Conservation (phyloP, 176 grass and related monocot genomes). For the Bothriochloa decipiens region DNA sequence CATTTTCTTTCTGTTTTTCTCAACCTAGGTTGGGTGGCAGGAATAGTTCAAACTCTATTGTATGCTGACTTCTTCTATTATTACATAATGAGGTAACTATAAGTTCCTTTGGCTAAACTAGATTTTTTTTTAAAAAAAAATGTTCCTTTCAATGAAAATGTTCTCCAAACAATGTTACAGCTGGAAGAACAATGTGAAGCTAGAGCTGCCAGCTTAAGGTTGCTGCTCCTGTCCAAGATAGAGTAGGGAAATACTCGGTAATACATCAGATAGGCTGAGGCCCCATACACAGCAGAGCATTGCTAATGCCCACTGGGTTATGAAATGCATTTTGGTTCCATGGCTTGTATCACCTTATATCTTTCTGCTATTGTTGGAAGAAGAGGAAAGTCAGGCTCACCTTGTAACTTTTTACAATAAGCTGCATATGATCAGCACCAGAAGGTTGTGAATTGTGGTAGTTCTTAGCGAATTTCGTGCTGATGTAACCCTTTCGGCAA, state of each 20-base stretch:
- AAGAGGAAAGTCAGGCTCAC: constrained; percentile 19
- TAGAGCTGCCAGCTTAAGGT: constrained; percentile 83
- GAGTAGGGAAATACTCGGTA: constrained; percentile 40
- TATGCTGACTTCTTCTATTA: constrained; percentile 99
- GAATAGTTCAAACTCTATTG: constrained; percentile 78
- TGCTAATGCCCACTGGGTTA: not conserved
- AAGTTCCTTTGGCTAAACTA: not conserved
- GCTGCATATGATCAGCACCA: constrained; percentile 7
- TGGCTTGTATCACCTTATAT: constrained; percentile 30
- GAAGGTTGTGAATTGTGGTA: constrained; percentile 6
- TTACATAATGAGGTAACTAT: constrained; percentile 90
- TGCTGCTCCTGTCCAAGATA: constrained; percentile 35
- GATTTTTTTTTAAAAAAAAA: not conserved
- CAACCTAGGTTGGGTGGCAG: constrained; percentile 78
- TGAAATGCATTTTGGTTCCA: constrained; percentile 20
- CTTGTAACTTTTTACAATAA: constrained; percentile 42
- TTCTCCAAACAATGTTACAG: constrained; percentile 53
- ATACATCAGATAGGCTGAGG: constrained; percentile 26
- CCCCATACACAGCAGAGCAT: constrained; percentile 26
- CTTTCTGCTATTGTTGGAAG: constrained; percentile 22
- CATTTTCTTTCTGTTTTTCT: not conserved
- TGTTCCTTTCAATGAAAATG: constrained; percentile 36
- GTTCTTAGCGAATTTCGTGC: not conserved
- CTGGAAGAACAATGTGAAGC: constrained; percentile 94
- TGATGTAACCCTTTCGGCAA: constrained; percentile 1